Percentiles rank a stretch among this genome's conserved stretches.
These are phyloP conservation scores for Artemisia argyi DNA, from an alignment of 129 eudicot genomes.

Conservation along the genomic window DNA sequence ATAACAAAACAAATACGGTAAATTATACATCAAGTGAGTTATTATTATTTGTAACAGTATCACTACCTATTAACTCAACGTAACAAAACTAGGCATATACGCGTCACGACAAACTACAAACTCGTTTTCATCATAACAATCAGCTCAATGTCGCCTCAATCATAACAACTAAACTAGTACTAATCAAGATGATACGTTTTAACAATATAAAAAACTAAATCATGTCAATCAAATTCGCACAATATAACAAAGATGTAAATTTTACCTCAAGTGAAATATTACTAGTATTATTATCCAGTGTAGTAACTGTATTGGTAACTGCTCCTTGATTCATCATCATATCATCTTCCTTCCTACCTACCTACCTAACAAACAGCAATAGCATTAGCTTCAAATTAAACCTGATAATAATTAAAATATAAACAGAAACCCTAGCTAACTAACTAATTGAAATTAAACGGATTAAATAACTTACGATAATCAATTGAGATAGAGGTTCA, in stretches of 20 bases:
- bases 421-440: constrained; percentile 30
- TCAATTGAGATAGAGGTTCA: too few species aligned
- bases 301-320: constrained; percentile 38
- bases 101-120: too few species aligned
- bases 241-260: neutral
- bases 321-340: constrained; percentile 77
- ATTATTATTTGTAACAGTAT: too few species aligned
- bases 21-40: too few species aligned
- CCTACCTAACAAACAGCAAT: neutral
- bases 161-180: neutral
- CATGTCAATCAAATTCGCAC: neutral
- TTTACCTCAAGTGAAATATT: constrained; percentile 51
- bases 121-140: too few species aligned
- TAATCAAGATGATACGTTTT: too few species aligned
- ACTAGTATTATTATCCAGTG: constrained; percentile 30
- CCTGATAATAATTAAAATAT: neutral
- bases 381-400: constrained; percentile 3
- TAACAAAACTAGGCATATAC: too few species aligned
- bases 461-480: constrained; percentile 5
- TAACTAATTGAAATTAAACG: neutral
- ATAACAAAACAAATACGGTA: too few species aligned
- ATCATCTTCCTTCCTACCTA: constrained; percentile 24
- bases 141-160: neutral
- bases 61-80: too few species aligned
- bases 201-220: too few species aligned